phyloP scores from a whole-genome alignment of 768 basidiomycete species.

The Phaeolepiota aurea region DNA sequence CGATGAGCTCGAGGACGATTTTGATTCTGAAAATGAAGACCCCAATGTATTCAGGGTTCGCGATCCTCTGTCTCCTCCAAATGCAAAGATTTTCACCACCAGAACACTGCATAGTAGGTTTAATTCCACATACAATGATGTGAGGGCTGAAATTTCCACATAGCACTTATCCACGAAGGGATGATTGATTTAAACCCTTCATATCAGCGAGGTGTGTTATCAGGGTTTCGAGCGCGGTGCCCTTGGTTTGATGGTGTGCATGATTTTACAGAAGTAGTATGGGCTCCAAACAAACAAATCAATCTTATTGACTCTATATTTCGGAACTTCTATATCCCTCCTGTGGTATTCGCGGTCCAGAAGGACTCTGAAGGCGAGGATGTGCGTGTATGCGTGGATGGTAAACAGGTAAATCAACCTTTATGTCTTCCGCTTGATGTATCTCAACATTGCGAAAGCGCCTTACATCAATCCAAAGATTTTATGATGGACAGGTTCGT shows the following conservation, averaged over 20 bases:
- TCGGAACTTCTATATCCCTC: conserved; percentile 72
- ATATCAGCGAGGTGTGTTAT: conserved; percentile 58
- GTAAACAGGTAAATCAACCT: conserved; percentile 52
- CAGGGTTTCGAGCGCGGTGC: neutral
- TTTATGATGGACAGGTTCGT: conserved; percentile 64
- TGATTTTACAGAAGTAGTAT: conserved; percentile 56
- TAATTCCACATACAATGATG: conserved; percentile 1
- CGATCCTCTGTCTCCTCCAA: conserved; percentile 30
- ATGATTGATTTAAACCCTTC: conserved; percentile 61
- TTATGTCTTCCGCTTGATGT: no score
- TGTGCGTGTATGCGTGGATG: conserved; percentile 64
- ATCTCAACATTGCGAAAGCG: conserved; percentile 41
- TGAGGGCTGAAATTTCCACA: neutral
- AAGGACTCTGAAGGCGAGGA: conserved; percentile 47
- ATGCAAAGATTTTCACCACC: conserved; percentile 32
- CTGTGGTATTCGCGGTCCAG: conserved; percentile 64
- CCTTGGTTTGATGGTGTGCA: neutral
- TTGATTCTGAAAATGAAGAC: conserved; percentile 29
- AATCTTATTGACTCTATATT: conserved; percentile 72
- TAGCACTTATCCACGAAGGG: conserved; percentile 62
- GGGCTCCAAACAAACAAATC: conserved; percentile 63
- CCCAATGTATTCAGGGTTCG: conserved; percentile 33
- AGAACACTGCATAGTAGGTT: conserved; percentile 37
- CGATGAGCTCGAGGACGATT: conserved; percentile 38
- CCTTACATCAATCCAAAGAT: conserved; percentile 71